These are phyloP conservation scores for Xylariaceae sp. DNA, from an alignment of 2,329 filamentous ascomycete species.

Conservation along the genomic window DNA sequence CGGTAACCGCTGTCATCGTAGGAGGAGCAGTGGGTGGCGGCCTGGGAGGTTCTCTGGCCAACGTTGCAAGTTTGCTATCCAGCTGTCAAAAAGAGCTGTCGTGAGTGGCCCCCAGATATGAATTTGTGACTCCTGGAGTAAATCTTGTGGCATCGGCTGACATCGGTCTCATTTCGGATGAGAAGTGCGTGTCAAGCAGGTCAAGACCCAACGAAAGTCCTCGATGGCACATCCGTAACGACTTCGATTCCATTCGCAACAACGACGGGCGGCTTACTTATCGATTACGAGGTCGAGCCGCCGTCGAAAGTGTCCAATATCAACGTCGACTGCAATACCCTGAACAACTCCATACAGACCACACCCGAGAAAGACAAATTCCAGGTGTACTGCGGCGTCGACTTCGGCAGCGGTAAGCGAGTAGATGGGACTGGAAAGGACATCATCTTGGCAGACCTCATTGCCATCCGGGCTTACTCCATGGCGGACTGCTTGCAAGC, in stretches of 20 bases:
- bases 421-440: neutral
- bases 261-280: neutral
- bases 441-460: neutral
- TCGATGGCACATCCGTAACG: neutral
- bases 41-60: slow-evolving; percentile 1
- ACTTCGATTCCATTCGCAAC: neutral
- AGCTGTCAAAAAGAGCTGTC: neutral
- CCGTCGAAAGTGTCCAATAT: neutral
- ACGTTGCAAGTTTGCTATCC: neutral
- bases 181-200: neutral
- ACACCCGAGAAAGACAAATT: neutral
- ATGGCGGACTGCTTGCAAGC: slow-evolving; percentile 3
- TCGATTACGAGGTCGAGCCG: neutral
- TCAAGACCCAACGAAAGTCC: neutral
- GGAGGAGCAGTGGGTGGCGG: slow-evolving; percentile 3
- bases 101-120: neutral
- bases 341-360: neutral
- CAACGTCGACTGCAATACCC: neutral
- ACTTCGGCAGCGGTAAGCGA: slow-evolving; percentile 1
- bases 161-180: neutral
- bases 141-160: neutral
- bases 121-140: no score
- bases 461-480: neutral
- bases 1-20: neutral
- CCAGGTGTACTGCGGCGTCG: neutral